Evolutionary conservation across 257 asterid genomes (phyloP).

Genomic region (Schizonepeta tenuifolia): DNA sequence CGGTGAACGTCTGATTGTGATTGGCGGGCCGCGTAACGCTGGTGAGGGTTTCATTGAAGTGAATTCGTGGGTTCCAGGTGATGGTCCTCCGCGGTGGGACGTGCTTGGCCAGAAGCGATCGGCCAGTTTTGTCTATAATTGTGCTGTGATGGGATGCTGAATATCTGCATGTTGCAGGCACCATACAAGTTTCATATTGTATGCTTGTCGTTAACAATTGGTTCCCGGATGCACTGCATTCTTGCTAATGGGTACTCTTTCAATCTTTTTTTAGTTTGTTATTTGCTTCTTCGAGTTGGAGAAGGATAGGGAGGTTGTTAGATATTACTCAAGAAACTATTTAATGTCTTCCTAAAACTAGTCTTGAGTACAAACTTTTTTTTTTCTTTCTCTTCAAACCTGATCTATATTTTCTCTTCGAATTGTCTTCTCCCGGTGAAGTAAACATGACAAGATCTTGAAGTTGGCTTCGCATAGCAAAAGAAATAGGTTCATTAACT

Average conservation of each 20-base stretch:
- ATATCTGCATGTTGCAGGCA: constrained; percentile 35
- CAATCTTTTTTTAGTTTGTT: constrained; percentile 45
- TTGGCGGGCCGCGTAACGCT: constrained; percentile 71
- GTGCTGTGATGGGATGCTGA: constrained; percentile 99
- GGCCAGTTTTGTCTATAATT: constrained; percentile 89
- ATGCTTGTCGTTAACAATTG: constrained; percentile 42
- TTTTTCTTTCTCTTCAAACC: constrained; percentile 33
- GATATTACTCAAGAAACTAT: constrained; percentile 59
- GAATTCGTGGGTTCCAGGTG: constrained; percentile 74
- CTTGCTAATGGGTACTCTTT: constrained; percentile 73
- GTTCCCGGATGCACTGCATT: constrained; percentile 56
- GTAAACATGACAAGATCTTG: constrained; percentile 42
- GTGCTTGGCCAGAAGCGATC: constrained; percentile 82
- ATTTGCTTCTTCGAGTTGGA: constrained; percentile 42
- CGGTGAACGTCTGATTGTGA: constrained; percentile 73
- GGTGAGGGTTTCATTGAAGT: constrained; percentile 74
- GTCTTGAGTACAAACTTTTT: constrained; percentile 57
- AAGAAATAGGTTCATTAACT: constrained; percentile 58
- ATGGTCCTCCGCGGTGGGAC: constrained; percentile 67
- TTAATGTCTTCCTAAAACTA: constrained; percentile 49
- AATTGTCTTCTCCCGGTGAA: constrained; percentile 44
- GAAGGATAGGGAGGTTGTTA: constrained; percentile 55
- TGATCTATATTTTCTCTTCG: constrained; percentile 46
- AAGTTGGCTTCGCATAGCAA: constrained; percentile 47
- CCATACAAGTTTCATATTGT: constrained; percentile 33